Percentiles rank a stretch among this genome's conserved stretches.
Evolutionary conservation across 345 rosid genomes (phyloP).

Genomic region (Linum tenue): DNA sequence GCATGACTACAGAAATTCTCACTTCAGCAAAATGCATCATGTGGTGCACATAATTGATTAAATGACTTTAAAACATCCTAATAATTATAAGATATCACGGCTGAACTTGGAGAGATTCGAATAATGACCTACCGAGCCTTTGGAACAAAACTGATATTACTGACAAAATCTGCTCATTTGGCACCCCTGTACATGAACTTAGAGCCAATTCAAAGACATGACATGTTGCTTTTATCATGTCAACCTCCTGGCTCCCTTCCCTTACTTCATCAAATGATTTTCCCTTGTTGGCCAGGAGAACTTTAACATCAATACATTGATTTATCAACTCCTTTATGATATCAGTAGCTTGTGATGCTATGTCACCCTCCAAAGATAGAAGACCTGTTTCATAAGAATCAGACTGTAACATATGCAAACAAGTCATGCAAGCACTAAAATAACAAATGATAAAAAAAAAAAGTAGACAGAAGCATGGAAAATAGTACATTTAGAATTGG

Average conservation of each 20-base stretch:
- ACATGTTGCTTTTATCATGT: conserved; percentile 41
- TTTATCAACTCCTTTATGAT: conserved; percentile 55
- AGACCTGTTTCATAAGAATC: conserved; percentile 37
- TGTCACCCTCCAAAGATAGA: conserved; percentile 37
- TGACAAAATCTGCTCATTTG: conserved; percentile 49
- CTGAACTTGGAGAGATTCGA: background rate
- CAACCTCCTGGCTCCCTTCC: conserved; percentile 32
- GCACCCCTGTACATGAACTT: conserved; percentile 34
- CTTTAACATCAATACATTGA: conserved; percentile 28
- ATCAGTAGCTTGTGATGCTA: conserved; percentile 51
- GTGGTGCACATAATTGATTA: background rate
- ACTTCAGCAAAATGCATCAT: background rate
- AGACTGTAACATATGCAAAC: background rate
- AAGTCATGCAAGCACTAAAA: conserved; percentile 6
- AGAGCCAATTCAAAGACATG: conserved; percentile 43
- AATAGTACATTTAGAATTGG: too few species aligned
- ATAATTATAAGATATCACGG: too few species aligned
- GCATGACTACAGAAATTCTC: background rate
- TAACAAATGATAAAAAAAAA: background rate
- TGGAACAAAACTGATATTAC: conserved; percentile 44
- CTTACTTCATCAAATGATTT: conserved; percentile 28
- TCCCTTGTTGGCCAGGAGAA: conserved; percentile 21
- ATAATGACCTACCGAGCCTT: conserved; percentile 54
- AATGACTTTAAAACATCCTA: background rate
- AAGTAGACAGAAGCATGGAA: background rate